A percentile compares a stretch with the other conserved stretches of the same genome.
These are phyloP conservation scores for Termitomyces sp. DNA, from an alignment of 768 basidiomycete species.

Conservation along the genomic window DNA sequence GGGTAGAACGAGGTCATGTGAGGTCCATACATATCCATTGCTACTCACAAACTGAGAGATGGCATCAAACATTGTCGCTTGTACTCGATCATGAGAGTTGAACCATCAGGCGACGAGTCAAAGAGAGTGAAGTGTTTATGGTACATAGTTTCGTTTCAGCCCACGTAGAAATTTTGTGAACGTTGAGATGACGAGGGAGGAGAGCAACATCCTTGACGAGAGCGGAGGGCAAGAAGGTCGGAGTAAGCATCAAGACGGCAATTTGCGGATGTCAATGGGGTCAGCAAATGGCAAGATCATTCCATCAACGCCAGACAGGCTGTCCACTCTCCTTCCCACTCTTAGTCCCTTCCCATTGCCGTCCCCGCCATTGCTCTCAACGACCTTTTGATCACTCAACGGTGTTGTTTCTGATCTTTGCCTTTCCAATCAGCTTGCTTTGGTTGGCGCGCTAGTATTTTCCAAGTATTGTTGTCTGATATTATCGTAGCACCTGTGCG, in stretches of 20 bases:
- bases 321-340: conserved; percentile 26
- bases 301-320: conserved; percentile 22
- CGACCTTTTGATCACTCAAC: conserved; percentile 14
- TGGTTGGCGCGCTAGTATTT: conserved; percentile 1
- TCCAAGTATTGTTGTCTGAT: not conserved
- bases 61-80: conserved; percentile 5
- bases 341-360: conserved; percentile 19
- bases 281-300: conserved; percentile 24
- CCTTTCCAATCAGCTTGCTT: conserved; percentile 3
- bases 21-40: not conserved
- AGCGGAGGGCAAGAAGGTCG: conserved; percentile 1
- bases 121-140: not conserved
- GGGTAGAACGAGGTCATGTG: not conserved
- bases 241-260: conserved; percentile 17
- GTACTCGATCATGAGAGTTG: not conserved
- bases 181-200: not conserved
- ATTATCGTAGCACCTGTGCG: conserved; percentile 14
- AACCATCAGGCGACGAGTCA: not conserved
- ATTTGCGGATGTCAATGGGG: conserved; percentile 20
- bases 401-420: conserved; percentile 12
- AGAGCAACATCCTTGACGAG: not conserved
- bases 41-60: not conserved
- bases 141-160: not conserved
- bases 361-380: conserved; percentile 25
- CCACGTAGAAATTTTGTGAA: not conserved